Evolutionary conservation across 495 filamentous ascomycete species (phyloP).

Genomic region (Parathielavia hyrcaniae): DNA sequence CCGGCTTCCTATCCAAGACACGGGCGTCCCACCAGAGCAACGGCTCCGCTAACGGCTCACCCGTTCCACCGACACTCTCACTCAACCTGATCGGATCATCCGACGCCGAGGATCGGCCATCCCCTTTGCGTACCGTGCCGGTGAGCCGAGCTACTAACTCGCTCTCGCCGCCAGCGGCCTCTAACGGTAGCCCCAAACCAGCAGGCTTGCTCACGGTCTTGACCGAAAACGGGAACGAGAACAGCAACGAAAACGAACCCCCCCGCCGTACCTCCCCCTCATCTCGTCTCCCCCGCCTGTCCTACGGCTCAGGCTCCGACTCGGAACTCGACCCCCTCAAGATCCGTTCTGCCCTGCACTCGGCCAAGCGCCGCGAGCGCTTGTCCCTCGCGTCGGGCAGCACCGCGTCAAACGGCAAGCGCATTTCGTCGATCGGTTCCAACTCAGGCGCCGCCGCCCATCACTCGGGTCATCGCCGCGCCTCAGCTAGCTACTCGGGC

Average conservation of each 20-base stretch:
- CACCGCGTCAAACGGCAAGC: slow-evolving; percentile 26
- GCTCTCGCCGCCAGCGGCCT: slow-evolving; percentile 31
- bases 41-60: slow-evolving; percentile 49
- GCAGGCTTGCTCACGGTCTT: slow-evolving; percentile 20
- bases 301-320: slow-evolving; percentile 31
- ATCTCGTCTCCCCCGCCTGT: slow-evolving; percentile 11
- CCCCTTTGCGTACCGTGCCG: slow-evolving; percentile 40
- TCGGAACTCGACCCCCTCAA: slow-evolving; percentile 45
- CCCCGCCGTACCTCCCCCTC: slow-evolving; percentile 15
- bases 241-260: slow-evolving; percentile 25
- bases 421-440: slow-evolving; percentile 34
- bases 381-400: slow-evolving; percentile 32
- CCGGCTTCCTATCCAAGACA: slow-evolving; percentile 78
- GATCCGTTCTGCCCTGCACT: slow-evolving; percentile 42
- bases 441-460: neutral
- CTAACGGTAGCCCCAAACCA: slow-evolving; percentile 25
- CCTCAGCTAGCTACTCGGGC: slow-evolving; percentile 30
- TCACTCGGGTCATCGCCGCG: slow-evolving; percentile 20
- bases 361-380: slow-evolving; percentile 39
- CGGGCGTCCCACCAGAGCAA: slow-evolving; percentile 19
- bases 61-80: slow-evolving; percentile 56
- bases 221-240: slow-evolving; percentile 46
- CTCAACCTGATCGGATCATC: slow-evolving; percentile 59
- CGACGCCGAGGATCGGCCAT: slow-evolving; percentile 59
- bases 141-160: slow-evolving; percentile 39